phyloP scores from a whole-genome alignment of 495 filamentous ascomycete species.

The Daldinia loculata region DNA sequence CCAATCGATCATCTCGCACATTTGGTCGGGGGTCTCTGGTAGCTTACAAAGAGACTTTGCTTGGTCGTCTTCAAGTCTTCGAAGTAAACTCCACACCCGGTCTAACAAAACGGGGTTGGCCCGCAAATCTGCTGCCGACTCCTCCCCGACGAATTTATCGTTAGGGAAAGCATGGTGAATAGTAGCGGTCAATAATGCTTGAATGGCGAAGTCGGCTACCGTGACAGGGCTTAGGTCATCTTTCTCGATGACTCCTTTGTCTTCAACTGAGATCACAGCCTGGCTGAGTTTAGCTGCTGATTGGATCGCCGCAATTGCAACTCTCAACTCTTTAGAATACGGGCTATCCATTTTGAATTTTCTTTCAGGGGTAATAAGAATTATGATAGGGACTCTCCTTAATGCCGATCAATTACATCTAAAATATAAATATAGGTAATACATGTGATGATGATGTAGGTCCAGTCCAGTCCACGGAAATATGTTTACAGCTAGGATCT shows the following conservation, averaged over 20 bases:
- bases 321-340: slow-evolving; percentile 46
- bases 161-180: slow-evolving; percentile 63
- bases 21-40: slow-evolving; percentile 60
- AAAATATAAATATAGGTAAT: no score
- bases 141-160: slow-evolving; percentile 70
- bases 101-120: slow-evolving; percentile 57
- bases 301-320: slow-evolving; percentile 45
- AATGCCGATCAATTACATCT: neutral
- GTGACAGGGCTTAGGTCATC: slow-evolving; percentile 69
- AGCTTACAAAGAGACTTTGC: slow-evolving; percentile 45
- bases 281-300: slow-evolving; percentile 53
- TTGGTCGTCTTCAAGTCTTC: slow-evolving; percentile 43
- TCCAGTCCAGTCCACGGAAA: no score
- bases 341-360: slow-evolving; percentile 47
- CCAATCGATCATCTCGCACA: slow-evolving; percentile 70
- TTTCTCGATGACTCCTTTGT: slow-evolving; percentile 57
- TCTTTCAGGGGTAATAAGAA: neutral
- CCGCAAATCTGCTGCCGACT: slow-evolving; percentile 64
- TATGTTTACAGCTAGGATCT: no score
- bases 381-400: neutral
- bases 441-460: no score
- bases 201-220: slow-evolving; percentile 73
- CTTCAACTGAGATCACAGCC: slow-evolving; percentile 43
- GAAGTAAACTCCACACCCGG: slow-evolving; percentile 63
- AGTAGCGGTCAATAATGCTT: slow-evolving; percentile 67